Percentiles rank a stretch among this genome's conserved stretches.
These are phyloP conservation scores for Trichothecium sympodiale DNA, from an alignment of 2,329 filamentous ascomycete genomes.

Conservation along the genomic window DNA sequence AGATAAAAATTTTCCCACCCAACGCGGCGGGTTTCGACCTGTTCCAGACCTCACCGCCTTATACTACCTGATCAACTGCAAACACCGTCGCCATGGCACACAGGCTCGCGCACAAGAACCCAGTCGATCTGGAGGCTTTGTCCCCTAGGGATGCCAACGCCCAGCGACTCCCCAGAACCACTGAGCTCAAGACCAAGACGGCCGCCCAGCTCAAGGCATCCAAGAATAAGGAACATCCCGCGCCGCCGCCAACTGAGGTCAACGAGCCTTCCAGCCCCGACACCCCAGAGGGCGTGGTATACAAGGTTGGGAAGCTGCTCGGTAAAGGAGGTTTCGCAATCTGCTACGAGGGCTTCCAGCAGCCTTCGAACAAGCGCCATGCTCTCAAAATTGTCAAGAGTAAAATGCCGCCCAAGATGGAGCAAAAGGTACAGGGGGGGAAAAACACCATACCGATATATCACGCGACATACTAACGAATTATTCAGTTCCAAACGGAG, in stretches of 20 bases:
- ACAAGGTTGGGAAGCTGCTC: constrained; percentile 62
- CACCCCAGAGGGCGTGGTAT: constrained; percentile 58
- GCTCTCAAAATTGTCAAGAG: constrained; percentile 78
- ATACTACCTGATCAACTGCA: no score
- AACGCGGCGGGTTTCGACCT: no score
- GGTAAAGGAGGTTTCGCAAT: constrained; percentile 78
- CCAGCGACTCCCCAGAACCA: constrained; percentile 36
- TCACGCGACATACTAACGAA: constrained; percentile 8
- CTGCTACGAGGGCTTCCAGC: constrained; percentile 61
- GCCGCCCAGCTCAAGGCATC: constrained; percentile 41
- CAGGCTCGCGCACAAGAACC: constrained; percentile 36
- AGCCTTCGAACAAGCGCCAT: constrained; percentile 55
- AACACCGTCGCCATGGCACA: constrained; percentile 31
- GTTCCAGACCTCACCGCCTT: no score
- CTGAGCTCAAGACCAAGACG: constrained; percentile 41
- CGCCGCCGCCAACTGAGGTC: constrained; percentile 50
- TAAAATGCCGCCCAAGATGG: constrained; percentile 72
- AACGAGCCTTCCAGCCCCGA: constrained; percentile 56
- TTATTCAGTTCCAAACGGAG: constrained; percentile 58
- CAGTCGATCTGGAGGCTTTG: constrained; percentile 49
- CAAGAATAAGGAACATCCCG: constrained; percentile 57
- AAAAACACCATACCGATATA: background rate
- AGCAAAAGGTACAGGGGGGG: constrained; percentile 56
- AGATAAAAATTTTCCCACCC: no score
- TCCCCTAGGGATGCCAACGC: constrained; percentile 55